Conservation (phyloP, 768 basidiomycete genomes). For the Phylloporus arenicola region DNA sequence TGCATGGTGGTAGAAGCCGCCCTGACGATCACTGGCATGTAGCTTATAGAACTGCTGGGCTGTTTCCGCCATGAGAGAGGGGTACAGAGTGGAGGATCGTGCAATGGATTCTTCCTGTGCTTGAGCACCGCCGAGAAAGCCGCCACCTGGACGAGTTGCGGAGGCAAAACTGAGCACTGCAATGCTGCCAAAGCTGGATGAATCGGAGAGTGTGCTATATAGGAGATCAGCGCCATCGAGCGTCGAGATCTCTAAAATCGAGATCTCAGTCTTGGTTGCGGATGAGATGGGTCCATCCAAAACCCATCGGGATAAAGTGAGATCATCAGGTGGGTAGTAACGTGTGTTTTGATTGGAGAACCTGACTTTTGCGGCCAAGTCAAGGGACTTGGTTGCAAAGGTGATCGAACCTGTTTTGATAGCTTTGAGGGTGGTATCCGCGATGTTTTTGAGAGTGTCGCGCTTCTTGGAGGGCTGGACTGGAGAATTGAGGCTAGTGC, state of each 20-base stretch:
- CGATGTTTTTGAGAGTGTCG: constrained; percentile 35
- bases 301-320: constrained; percentile 44
- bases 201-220: constrained; percentile 16
- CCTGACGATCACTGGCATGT: constrained; percentile 45
- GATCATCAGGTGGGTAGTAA: constrained; percentile 48
- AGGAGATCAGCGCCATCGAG: constrained; percentile 52
- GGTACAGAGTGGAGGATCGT: constrained; percentile 66
- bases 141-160: constrained; percentile 70
- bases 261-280: constrained; percentile 31
- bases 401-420: constrained; percentile 43
- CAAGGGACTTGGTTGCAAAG: constrained; percentile 25
- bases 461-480: constrained; percentile 6
- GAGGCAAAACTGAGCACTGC: constrained; percentile 76
- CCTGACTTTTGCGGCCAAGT: constrained; percentile 31
- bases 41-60: constrained; percentile 58
- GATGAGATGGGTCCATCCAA: constrained; percentile 8
- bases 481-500: not conserved
- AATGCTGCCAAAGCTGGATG: constrained; percentile 30
- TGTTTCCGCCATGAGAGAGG: constrained; percentile 49
- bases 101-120: constrained; percentile 83
- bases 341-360: constrained; percentile 40
- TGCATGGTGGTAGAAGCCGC: constrained; percentile 68
- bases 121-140: constrained; percentile 65
- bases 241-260: constrained; percentile 58
- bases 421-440: constrained; percentile 45